Percentiles rank a stretch among this genome's conserved stretches.
phyloP scores from a whole-genome alignment of 163 green algal genomes.

The Chloromonas sp. region DNA sequence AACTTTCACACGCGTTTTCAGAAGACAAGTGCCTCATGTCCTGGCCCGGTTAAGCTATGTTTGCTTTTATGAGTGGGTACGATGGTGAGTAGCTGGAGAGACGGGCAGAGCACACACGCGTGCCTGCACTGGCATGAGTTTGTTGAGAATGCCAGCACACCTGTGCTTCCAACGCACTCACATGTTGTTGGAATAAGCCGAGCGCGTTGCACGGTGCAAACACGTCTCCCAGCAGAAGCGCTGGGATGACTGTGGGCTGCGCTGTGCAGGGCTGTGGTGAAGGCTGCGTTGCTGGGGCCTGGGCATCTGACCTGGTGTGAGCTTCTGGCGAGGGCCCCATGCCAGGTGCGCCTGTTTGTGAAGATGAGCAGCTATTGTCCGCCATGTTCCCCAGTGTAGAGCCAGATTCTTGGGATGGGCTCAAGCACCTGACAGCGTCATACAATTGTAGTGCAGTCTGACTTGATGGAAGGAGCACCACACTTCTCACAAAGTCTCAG shows the following conservation, averaged over 20 bases:
- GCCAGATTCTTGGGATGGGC: neutral
- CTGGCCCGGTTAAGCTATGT: no score
- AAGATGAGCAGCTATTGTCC: neutral
- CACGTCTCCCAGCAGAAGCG: neutral
- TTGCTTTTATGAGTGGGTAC: no score
- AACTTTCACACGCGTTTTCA: no score
- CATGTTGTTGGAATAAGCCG: neutral
- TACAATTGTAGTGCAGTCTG: no score
- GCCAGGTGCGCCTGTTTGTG: neutral
- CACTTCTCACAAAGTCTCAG: no score
- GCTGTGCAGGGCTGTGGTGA: neutral
- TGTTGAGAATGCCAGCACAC: no score
- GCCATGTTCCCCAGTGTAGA: neutral
- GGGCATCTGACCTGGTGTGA: neutral
- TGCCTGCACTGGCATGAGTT: no score
- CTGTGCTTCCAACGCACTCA: neutral
- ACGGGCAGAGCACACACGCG: no score
- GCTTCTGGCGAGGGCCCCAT: neutral
- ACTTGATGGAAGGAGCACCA: no score
- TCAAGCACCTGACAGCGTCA: neutral
- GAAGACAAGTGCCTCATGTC: no score
- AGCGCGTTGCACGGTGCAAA: neutral
- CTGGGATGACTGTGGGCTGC: neutral
- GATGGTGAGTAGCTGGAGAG: no score
- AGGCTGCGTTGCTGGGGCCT: neutral